Conservation (phyloP, 2,329 filamentous ascomycete genomes). For the Zymoseptoria pseudotritici region DNA sequence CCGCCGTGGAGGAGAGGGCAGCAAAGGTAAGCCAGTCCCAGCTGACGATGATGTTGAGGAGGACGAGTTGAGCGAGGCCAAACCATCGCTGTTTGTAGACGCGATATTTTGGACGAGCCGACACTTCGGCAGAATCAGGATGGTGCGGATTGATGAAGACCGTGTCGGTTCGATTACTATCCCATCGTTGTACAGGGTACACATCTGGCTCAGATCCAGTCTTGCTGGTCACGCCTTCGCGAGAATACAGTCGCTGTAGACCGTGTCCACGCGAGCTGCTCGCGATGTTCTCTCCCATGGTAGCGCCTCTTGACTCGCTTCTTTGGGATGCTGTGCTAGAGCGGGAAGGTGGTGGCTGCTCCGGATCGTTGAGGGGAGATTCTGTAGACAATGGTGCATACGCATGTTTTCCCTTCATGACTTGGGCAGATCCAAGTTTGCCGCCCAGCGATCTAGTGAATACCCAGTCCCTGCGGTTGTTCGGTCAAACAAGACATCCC, state of each 20-base stretch:
- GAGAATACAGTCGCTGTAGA: neutral
- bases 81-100: conserved; percentile 86
- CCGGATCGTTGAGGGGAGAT: neutral
- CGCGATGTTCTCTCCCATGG: neutral
- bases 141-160: conserved; percentile 3
- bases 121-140: conserved; percentile 3
- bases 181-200: neutral
- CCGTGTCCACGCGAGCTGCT: neutral
- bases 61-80: conserved; percentile 70
- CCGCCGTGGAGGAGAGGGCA: conserved; percentile 66
- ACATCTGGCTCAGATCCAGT: neutral
- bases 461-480: neutral
- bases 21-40: conserved; percentile 98
- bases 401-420: neutral
- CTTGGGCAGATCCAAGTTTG: neutral
- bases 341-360: neutral
- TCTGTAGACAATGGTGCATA: neutral
- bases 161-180: neutral
- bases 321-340: neutral
- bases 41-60: conserved; percentile 87
- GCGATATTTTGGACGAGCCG: conserved; percentile 24
- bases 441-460: neutral
- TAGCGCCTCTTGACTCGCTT: neutral
- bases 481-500: neutral
- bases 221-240: neutral